A percentile compares a stretch with the other conserved stretches of the same genome.
Evolutionary conservation across 2,329 filamentous ascomycete species (phyloP).

Genomic region (Diaporthe capsici): DNA sequence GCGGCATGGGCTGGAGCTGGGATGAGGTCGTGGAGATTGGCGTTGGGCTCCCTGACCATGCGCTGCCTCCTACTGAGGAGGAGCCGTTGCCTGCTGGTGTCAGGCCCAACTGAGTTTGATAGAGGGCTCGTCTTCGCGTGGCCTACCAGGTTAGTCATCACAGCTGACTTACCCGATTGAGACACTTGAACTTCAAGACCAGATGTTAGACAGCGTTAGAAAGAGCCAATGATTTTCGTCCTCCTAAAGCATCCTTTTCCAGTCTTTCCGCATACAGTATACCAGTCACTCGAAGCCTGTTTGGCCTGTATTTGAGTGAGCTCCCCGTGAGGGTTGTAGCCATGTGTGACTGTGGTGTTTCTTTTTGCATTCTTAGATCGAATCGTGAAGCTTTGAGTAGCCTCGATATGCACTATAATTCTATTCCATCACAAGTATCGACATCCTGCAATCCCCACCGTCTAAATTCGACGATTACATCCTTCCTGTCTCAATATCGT

Average conservation of each 20-base stretch:
- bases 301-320: too few species aligned
- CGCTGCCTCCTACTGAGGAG: constrained; percentile 38
- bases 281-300: background rate
- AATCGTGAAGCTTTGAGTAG: too few species aligned
- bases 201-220: background rate
- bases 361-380: too few species aligned
- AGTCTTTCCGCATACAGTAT: background rate
- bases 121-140: too few species aligned
- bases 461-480: too few species aligned
- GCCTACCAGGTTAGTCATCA: background rate
- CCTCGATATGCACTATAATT: too few species aligned
- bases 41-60: constrained; percentile 47
- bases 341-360: too few species aligned
- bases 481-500: too few species aligned
- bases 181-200: background rate
- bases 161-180: background rate
- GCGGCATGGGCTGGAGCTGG: constrained; percentile 65
- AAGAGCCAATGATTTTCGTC: background rate
- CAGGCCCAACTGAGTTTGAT: constrained; percentile 27
- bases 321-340: too few species aligned
- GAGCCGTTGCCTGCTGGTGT: constrained; percentile 30
- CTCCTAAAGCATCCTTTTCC: background rate
- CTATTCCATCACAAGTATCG: too few species aligned
- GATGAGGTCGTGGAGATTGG: constrained; percentile 52
- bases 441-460: too few species aligned